Evolutionary conservation across 2,329 filamentous ascomycete genomes (phyloP).

Genomic region (Ophiostoma montium): DNA sequence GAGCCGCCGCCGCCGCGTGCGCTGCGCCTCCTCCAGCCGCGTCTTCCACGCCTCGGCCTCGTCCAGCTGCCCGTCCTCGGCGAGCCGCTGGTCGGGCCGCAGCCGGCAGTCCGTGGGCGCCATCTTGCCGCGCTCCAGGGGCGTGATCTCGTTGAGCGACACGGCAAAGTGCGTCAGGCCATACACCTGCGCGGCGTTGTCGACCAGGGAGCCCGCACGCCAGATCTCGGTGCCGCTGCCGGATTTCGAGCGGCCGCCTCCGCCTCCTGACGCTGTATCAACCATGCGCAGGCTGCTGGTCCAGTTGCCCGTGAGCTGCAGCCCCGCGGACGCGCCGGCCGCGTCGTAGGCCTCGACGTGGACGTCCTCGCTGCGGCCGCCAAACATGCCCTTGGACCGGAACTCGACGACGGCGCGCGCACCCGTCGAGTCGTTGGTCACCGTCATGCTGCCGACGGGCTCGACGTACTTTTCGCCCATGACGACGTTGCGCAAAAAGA

Average conservation of each 20-base stretch:
- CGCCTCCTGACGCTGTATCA: constrained; percentile 26
- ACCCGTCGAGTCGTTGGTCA: constrained; percentile 71
- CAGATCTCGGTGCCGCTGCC: constrained; percentile 63
- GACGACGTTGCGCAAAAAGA: constrained; percentile 89
- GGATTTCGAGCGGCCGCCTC: too few species aligned
- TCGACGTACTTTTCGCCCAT: constrained; percentile 98
- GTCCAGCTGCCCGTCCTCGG: constrained; percentile 72
- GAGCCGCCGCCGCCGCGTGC: constrained; percentile 56
- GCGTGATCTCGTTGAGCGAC: constrained; percentile 72
- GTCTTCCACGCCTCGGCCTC: constrained; percentile 73
- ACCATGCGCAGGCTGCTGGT: constrained; percentile 57
- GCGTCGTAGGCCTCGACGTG: constrained; percentile 57
- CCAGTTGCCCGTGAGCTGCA: constrained; percentile 72
- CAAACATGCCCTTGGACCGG: constrained; percentile 93
- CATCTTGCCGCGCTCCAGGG: constrained; percentile 58
- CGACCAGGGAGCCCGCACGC: constrained; percentile 63
- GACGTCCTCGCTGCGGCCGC: constrained; percentile 83
- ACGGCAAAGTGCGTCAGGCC: constrained; percentile 82
- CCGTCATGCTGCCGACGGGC: constrained; percentile 77
- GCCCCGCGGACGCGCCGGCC: constrained; percentile 49
- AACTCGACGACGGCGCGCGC: constrained; percentile 80
- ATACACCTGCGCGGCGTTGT: constrained; percentile 66
- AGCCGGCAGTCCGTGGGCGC: constrained; percentile 73
- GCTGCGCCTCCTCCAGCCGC: constrained; percentile 72
- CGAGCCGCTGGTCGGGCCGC: constrained; percentile 73